Base-by-base conservation (phyloP, 305 asterid species). In the Fraxinus baroniana region DNA sequence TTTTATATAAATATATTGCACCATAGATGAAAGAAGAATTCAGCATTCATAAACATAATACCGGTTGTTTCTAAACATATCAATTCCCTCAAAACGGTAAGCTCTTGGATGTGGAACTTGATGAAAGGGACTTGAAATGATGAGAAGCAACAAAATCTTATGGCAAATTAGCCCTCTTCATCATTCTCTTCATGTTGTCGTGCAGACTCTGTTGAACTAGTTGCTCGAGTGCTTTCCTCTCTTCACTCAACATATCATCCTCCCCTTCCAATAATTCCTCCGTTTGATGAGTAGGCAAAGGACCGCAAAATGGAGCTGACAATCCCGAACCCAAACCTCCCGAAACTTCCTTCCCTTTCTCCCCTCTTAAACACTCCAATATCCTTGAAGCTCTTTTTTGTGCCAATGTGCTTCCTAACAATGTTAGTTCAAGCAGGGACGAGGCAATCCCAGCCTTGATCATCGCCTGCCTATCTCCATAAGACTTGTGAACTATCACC, bases 401-500 rank as follows among this genome's bases (percentile, higher is more conserved):
- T 0, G 98, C 93, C 84, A 95, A 83, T 2, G 94, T 86, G 89
- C 89, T 92, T 3, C 98, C 98, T 74, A 95, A 30, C 9, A 95
- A 96, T 18, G 98, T 95, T 37, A 95, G 57, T 33, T 95, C 98
- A 1, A 95, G 95, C 77, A 93, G 85, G 60, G 97, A 83, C 0
- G 97, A 91, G 13, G 89, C 91, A 1, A 91, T 86, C 28, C 98
- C 98, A 4, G 97, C 94, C 78, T 93, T 97, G 6, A 93, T 84
- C 98, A 95, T 91, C 74, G 94, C 85, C 80, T 89, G 98, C 84
- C 97, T 85, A 83, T 95, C 98, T 17, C 85, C 88, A n/a, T 92
- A 91, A 7, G 94, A 89, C 82, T 93, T 95, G 90, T 92, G 97
- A 75, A 98, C 97, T 97, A 95, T 91, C 89, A 95, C 97, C 98